These are phyloP conservation scores for Candida boidinii DNA, from an alignment of 805 yeast genomes.

Conservation along the genomic window DNA sequence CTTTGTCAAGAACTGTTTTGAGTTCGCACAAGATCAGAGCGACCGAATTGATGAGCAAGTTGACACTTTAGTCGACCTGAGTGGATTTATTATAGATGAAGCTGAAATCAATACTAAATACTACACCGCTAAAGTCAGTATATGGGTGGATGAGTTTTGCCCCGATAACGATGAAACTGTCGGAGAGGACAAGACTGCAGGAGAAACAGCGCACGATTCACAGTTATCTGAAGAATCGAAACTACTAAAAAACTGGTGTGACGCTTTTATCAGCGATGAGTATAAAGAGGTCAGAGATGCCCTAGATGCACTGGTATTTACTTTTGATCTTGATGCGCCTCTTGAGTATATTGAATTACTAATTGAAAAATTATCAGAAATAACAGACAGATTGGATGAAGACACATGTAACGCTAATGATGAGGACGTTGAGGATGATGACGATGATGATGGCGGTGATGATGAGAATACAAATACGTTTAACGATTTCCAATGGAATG, in stretches of 20 bases:
- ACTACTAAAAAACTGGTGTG: conserved; percentile 22
- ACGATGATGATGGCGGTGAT: conserved; percentile 1
- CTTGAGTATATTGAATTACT: conserved; percentile 16
- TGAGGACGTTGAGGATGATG: too few relatives aligned
- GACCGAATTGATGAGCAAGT: too few relatives aligned
- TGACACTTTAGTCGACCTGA: too few relatives aligned
- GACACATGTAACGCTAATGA: too few relatives aligned
- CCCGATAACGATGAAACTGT: conserved; percentile 24
- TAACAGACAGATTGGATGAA: conserved; percentile 6
- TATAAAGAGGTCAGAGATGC: conserved; percentile 34
- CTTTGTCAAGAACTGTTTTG: too few relatives aligned
- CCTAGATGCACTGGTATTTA: conserved; percentile 36
- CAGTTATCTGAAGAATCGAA: too few relatives aligned
- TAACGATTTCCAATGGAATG: conserved; percentile 22
- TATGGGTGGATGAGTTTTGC: conserved; percentile 23
- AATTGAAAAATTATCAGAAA: conserved; percentile 8
- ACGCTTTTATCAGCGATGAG: conserved; percentile 30
- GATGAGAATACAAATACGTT: conserved; percentile 1
- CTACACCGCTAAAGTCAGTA: conserved; percentile 17
- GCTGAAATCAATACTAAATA: conserved; percentile 16
- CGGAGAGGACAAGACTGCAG: too few relatives aligned
- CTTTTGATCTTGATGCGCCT: conserved; percentile 23
- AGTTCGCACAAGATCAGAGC: too few relatives aligned
- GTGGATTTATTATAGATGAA: conserved; percentile 19
- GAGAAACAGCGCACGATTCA: too few relatives aligned